A percentile compares a stretch with the other conserved stretches of the same genome.
phyloP scores from a whole-genome alignment of 2,329 filamentous ascomycete genomes.

The Fusarium camptoceras region DNA sequence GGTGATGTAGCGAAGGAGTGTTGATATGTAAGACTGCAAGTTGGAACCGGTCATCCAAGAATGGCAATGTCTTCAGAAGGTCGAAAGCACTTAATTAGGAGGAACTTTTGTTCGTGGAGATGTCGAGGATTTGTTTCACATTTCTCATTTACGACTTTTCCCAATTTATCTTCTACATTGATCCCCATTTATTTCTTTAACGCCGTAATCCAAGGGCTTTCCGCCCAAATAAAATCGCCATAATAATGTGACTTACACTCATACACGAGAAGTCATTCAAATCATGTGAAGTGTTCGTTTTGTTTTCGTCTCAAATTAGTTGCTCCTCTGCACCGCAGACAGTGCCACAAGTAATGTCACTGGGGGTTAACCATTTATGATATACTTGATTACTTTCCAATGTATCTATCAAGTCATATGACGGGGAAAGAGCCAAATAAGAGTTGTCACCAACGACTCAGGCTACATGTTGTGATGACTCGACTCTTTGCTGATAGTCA shows the following conservation, averaged over 20 bases:
- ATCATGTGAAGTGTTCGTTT: background rate
- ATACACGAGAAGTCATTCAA: too few species aligned
- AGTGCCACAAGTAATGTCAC: background rate
- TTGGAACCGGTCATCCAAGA: background rate
- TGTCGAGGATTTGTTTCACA: background rate
- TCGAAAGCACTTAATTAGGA: background rate
- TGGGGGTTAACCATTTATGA: background rate
- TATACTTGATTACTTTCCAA: background rate
- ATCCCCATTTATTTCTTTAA: background rate
- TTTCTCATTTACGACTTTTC: background rate
- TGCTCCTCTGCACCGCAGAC: too few species aligned
- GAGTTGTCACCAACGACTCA: background rate
- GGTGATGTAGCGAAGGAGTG: slow-evolving; percentile 54
- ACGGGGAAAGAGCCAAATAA: background rate
- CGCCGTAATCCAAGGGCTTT: too few species aligned
- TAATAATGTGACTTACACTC: too few species aligned
- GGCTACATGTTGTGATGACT: background rate
- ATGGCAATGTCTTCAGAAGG: background rate
- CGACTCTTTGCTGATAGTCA: background rate
- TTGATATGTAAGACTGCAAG: slow-evolving; percentile 5
- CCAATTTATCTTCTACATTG: too few species aligned
- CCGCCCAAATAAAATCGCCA: too few species aligned
- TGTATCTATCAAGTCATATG: background rate
- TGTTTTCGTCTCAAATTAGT: too few species aligned
- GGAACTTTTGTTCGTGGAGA: background rate